Base-by-base conservation (phyloP, 2,329 filamentous ascomycete species). In the Purpureocillium takamizusanense region DNA sequence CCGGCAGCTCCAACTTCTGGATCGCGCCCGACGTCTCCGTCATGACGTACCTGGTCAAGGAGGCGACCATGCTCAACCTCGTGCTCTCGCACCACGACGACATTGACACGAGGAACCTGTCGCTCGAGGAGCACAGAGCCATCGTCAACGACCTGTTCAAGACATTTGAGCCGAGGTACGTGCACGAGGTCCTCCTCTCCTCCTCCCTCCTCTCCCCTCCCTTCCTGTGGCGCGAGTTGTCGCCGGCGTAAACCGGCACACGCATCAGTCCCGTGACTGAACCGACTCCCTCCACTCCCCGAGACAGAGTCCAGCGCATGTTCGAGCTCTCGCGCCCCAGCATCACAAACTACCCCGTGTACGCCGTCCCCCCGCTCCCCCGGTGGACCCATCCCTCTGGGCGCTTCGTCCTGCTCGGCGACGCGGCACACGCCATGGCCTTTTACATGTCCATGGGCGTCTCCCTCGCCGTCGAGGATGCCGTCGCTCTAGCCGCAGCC, bases 21-120 rank as follows among this genome's bases (percentile, higher is more conserved):
- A 56, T 67, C 29, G 63, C 64, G 9, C 51, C 63, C 14, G 46
- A 56, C 13, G 44, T 57, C 4, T 65, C 68, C 34, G 61, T 63
- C 17, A 69, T 70, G 63, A 59, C 62, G 2, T 66, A 66, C 42
- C 53, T 53, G 7, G 67, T 69, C 4, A 54, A 60, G 1, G 52
- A 52, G 3, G 60, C 61, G 1, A 56, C 58, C 31, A 51, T 60
- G 1, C 66, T 66, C 46, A 67, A 68, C 42, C 60, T 68, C 55
- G 65, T 67, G 1, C 50, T 68, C 1, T 63, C 61, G 4, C 63
- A 67, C 40, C 53, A 49, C 12, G 64, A 67, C 43, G 34, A 46
- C 21, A 30, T 45, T 29, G 31, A 46, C 35, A 45, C 45, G 21
- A 42, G 31, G 29, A 28, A 37, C 2, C 43, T 43, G 12, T 39